Conservation (phyloP, 352 stramenopile genomes). For the Phytopythium chamaehyphon region DNA sequence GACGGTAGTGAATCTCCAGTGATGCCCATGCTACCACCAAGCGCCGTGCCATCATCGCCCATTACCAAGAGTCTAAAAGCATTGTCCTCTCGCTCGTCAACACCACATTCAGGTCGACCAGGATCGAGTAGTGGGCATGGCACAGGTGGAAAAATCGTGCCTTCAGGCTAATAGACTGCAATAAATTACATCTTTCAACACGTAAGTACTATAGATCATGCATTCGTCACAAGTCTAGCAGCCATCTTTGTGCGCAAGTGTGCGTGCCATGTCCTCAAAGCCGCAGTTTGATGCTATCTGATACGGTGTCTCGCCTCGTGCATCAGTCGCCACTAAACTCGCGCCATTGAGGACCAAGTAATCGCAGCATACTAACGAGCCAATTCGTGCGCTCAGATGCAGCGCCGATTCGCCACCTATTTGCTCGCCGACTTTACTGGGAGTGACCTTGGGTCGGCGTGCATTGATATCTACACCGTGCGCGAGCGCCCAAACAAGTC, state of each 20-base stretch:
- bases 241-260: conserved; percentile 49
- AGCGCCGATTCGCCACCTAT: conserved; percentile 54
- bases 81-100: not conserved
- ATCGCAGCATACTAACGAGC: conserved; percentile 50
- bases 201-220: conserved; percentile 12
- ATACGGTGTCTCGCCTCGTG: conserved; percentile 42
- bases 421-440: conserved; percentile 8
- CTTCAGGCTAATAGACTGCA: conserved; percentile 26
- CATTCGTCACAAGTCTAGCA: not conserved
- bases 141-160: conserved; percentile 24
- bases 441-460: conserved; percentile 7
- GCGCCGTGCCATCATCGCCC: not conserved
- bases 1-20: not conserved
- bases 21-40: conserved; percentile 2
- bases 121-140: not conserved
- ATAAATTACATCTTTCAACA: conserved; percentile 11
- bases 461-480: conserved; percentile 79
- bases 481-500: conserved; percentile 76
- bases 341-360: conserved; percentile 81
- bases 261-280: conserved; percentile 58
- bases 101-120: not conserved
- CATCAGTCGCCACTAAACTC: conserved; percentile 50
- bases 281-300: conserved; percentile 55
- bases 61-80: not conserved
- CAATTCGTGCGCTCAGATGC: conserved; percentile 36